phyloP scores from a whole-genome alignment of 2,329 filamentous ascomycete genomes.

The Diaporthe ampelina region DNA sequence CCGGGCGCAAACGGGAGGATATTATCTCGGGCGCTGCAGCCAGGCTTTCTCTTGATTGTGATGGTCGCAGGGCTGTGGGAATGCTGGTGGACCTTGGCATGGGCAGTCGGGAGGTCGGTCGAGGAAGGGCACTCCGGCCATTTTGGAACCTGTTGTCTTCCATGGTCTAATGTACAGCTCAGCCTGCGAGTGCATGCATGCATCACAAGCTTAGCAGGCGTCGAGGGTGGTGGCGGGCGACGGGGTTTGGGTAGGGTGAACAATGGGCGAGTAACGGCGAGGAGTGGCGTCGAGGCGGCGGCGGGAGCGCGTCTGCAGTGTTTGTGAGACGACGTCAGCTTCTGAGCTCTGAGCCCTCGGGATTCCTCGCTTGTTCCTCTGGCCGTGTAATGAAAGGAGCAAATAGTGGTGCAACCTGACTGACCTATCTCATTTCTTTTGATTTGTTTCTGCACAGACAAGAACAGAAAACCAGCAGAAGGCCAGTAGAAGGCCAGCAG shows the following conservation, averaged over 20 bases:
- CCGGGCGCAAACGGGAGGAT: constrained; percentile 33
- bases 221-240: background rate
- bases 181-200: constrained; percentile 6
- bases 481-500: constrained; percentile 17
- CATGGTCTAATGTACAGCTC: constrained; percentile 22
- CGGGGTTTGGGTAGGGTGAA: background rate
- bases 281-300: background rate
- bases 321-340: constrained; percentile 6
- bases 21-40: constrained; percentile 29
- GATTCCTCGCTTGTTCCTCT: background rate
- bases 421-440: constrained; percentile 26
- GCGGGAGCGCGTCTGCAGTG: constrained; percentile 16
- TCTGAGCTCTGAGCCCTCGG: background rate
- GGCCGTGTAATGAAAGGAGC: constrained; percentile 12
- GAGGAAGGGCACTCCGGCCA: constrained; percentile 35
- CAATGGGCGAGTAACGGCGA: constrained; percentile 5
- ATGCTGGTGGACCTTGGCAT: constrained; percentile 36
- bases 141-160: constrained; percentile 34
- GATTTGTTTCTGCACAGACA: constrained; percentile 17
- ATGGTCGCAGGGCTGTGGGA: constrained; percentile 35
- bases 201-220: constrained; percentile 15
- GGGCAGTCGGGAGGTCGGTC: constrained; percentile 39
- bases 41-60: constrained; percentile 35
- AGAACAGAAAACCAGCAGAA: background rate
- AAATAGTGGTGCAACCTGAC: background rate